Evolutionary conservation across 1,284 basidiomycete genomes (phyloP).

Genomic region (Cutaneotrichosporon cavernicola): DNA sequence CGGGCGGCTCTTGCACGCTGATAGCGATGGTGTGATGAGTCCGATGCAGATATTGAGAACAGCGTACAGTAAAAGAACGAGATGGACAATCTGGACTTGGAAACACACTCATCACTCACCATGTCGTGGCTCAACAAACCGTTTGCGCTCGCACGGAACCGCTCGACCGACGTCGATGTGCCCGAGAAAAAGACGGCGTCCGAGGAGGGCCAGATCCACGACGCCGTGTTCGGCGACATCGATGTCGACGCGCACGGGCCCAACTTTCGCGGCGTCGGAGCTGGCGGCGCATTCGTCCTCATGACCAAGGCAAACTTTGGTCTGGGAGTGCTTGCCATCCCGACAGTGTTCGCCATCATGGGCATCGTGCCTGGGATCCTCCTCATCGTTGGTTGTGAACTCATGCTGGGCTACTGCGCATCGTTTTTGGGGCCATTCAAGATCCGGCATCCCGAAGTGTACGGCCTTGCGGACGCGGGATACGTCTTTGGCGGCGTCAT

Average conservation of each 20-base stretch:
- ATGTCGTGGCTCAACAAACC: background rate
- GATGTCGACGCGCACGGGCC: slow-evolving; percentile 29
- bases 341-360: slow-evolving; percentile 34
- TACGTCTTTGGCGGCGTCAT: slow-evolving; percentile 30
- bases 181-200: background rate
- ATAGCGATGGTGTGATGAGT: background rate
- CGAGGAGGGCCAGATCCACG: slow-evolving; percentile 7
- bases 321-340: slow-evolving; percentile 40
- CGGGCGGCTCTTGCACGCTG: too few species aligned
- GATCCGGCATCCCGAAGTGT: slow-evolving; percentile 26
- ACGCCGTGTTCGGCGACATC: slow-evolving; percentile 35
- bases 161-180: background rate
- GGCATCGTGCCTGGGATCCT: slow-evolving; percentile 42
- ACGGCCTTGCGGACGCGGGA: slow-evolving; percentile 35
- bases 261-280: slow-evolving; percentile 33
- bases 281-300: slow-evolving; percentile 25
- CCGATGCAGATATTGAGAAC: background rate
- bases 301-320: slow-evolving; percentile 40
- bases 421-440: slow-evolving; percentile 30
- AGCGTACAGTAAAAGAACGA: background rate
- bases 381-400: slow-evolving; percentile 32
- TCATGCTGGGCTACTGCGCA: slow-evolving; percentile 33
- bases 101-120: background rate
- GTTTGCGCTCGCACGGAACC: background rate
- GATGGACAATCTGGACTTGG: background rate